Base-by-base conservation (phyloP, 2,329 filamentous ascomycete species). In the Botrytis pseudocinerea region DNA sequence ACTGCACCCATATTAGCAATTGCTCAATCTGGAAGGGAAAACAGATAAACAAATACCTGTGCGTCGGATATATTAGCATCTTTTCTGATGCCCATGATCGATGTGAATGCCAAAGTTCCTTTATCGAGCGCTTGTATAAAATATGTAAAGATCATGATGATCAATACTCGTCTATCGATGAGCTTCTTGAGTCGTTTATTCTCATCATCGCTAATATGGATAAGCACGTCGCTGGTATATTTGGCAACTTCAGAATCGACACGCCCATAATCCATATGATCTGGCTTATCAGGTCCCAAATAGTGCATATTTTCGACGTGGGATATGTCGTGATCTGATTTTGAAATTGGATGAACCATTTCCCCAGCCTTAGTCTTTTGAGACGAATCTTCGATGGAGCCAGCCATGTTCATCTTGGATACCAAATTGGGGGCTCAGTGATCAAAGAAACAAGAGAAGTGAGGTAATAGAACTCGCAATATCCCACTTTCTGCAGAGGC, bases 181-280 rank as follows among this genome's bases (percentile, higher is more conserved):
- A 89, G 83, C 69, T 82, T 85, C 75, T 88, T 89, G 70, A 94
- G 84, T 44, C 90, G 84, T 57, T 82, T 85, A 81, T 88, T 90
- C 71, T 91, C 88, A 73, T 87, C 88, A 1, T 85, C 82, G 5
- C 86, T 84, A 78, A 94, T 89, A 2, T 87, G 82, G 68, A 93
- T 83, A 9, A 83, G 83, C 28, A 80, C 85, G 28, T 86, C 85
- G 32, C 85, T 85, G 42, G 89, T 88, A 82, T 94, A 94, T 80
- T 90, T 87, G 68, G 91, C 90, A 54, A 94, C 84, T 82, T 94
- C 92, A 72, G 87, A 85, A 82, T 94, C 92, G 72, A 93, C 86
- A 78, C 87, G 86, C 38, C 85, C 81, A 75, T 87, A 85, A 85
- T 92, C 84, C 74, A 87, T 84, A 70, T 86, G 83, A 71, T 87